Evolutionary conservation across 345 rosid species (phyloP).

Genomic region (Pistacia atlantica): DNA sequence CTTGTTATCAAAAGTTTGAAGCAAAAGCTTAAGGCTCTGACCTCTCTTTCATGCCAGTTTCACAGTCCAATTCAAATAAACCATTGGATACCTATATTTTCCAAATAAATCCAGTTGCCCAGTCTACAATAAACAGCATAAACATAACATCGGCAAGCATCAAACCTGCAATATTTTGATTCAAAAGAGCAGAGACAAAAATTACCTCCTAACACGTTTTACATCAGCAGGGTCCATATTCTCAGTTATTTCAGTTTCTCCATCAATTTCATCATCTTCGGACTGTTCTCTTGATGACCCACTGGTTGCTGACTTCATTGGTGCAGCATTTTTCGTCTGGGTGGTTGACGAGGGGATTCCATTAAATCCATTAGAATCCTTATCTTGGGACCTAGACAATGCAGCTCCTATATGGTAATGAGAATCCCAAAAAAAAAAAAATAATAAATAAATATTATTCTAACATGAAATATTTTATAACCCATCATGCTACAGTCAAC

Average conservation of each 20-base stretch:
- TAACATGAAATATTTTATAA: neutral
- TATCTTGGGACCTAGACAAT: slow-evolving; percentile 33
- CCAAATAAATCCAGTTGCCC: neutral
- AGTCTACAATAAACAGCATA: neutral
- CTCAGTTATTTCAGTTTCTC: slow-evolving; percentile 64
- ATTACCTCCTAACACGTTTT: slow-evolving; percentile 84
- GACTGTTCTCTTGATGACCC: slow-evolving; percentile 82
- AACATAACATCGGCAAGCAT: neutral
- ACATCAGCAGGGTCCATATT: slow-evolving; percentile 67
- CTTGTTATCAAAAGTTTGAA: neutral
- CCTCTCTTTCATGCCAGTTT: neutral
- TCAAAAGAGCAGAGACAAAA: neutral
- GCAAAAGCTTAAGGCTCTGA: neutral
- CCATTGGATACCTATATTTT: neutral
- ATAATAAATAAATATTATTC: slow-evolving; percentile 16
- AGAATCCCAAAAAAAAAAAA: slow-evolving; percentile 8
- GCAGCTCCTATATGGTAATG: slow-evolving; percentile 30
- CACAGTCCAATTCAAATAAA: neutral
- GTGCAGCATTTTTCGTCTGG: slow-evolving; percentile 43
- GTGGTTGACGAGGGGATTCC: slow-evolving; percentile 37
- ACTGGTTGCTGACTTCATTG: slow-evolving; percentile 56
- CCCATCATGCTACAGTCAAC: slow-evolving; percentile 3
- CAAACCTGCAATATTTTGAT: slow-evolving; percentile 7
- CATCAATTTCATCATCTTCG: slow-evolving; percentile 81
- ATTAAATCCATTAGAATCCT: slow-evolving; percentile 34